Base-by-base conservation (phyloP, 2,329 filamentous ascomycete genomes). In the Verticillium nubilum region DNA sequence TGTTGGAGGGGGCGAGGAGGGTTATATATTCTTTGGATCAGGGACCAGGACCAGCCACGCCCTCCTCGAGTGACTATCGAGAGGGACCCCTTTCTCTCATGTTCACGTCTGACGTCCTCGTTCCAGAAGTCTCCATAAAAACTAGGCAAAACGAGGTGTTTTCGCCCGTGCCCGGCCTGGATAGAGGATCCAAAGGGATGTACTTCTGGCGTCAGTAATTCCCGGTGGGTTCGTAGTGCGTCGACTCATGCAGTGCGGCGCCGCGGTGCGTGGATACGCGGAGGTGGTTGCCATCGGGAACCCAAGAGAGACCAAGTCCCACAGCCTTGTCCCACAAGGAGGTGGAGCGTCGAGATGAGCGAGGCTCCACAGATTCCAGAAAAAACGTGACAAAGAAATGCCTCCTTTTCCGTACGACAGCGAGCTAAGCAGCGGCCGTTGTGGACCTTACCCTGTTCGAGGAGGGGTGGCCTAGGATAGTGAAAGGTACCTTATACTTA, bases 111-210 rank as follows among this genome's bases (percentile, higher is more conserved):
- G 42, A 47, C 42, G 42, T 47, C 42, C 42, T 47, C 19, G n/a
- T 47, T 23, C 42, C 42, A 47, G 42, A 47, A 23, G 57, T 58
- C 47, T 62, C 62, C 62, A 61, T 61, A 62, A 63, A 61, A 62
- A 63, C 57, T 57, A 63, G 61, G 62, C 59, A 63, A 31, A 63
- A 58, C 61, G 61, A 59, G 59, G 61, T 57, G 37, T 57, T 52
- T 52, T 57, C 31, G 7, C 28, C 19, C 42, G 42, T 47, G 42
- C 42, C 42, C 28, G 52, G 25, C 25, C 25, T 53, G 52, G n/a
- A 53, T 19, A 5, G 4, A 5, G 52, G 27, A 28, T 27, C 25
- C 29, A 31, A 28, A 29, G 25, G 52, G 23, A 52, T 10, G 42
- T 52, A 50, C 56, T 42, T 57, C 56, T 57, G 56, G 37, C 56